Conservation (phyloP, 2,329 filamentous ascomycete species). For the Claviceps spartinae region DNA sequence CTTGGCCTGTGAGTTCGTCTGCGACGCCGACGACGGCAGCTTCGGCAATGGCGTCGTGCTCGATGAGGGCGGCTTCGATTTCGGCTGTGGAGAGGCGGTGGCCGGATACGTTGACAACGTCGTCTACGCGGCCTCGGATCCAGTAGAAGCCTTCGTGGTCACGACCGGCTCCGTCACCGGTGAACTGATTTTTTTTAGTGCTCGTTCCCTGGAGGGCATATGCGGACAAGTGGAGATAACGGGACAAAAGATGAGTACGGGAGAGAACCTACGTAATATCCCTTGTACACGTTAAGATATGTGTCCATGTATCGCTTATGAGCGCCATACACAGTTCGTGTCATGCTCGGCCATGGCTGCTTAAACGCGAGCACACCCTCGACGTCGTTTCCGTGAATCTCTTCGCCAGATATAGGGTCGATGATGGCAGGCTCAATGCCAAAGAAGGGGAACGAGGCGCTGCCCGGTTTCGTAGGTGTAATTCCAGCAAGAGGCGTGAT, state of each 20-base stretch:
- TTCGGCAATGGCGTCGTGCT: conserved; percentile 82
- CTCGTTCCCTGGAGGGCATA: no score
- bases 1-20: conserved; percentile 92
- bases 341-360: conserved; percentile 97
- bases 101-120: conserved; percentile 95
- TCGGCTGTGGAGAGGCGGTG: conserved; percentile 94
- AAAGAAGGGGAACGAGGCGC: conserved; percentile 93
- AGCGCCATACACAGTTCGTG: conserved; percentile 90
- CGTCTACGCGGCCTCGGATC: conserved; percentile 96
- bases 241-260: not conserved
- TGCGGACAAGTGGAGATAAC: not conserved
- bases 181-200: conserved; percentile 44
- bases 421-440: conserved; percentile 96
- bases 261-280: conserved; percentile 71
- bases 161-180: conserved; percentile 84
- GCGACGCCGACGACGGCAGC: conserved; percentile 86
- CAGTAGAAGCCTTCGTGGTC: conserved; percentile 99
- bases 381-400: conserved; percentile 89
- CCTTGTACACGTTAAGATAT: conserved; percentile 94
- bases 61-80: conserved; percentile 91
- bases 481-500: conserved; percentile 88
- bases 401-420: conserved; percentile 86
- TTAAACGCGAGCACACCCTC: conserved; percentile 96
- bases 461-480: conserved; percentile 92
- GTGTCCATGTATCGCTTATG: conserved; percentile 99